Evolutionary conservation across 345 rosid genomes (phyloP).

Genomic region (Eucalyptus dawsonii): DNA sequence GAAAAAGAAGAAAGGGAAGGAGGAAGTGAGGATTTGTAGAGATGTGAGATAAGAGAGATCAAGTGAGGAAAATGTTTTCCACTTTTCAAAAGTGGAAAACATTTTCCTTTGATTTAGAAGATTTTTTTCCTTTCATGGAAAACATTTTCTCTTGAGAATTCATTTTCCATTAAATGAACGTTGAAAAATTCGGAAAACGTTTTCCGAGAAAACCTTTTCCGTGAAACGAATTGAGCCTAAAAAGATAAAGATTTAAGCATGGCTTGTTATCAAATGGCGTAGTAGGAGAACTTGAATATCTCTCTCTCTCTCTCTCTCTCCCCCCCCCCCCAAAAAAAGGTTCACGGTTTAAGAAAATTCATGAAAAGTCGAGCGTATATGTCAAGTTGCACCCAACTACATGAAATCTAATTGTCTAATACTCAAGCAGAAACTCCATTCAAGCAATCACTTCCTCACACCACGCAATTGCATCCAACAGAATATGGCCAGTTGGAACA

Average conservation of each 20-base stretch:
- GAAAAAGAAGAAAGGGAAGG: no score
- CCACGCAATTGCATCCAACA: not conserved
- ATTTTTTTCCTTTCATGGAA: no score
- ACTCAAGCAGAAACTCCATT: not conserved
- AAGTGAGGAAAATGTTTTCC: no score
- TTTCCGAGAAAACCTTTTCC: rapidly evolving
- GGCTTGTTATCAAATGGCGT: not conserved
- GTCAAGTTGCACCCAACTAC: not conserved
- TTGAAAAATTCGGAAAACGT: no score
- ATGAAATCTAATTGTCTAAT: not conserved
- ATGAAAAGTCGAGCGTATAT: not conserved
- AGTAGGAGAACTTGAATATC: not conserved
- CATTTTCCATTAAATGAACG: no score
- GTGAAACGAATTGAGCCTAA: no score
- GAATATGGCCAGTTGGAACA: not conserved
- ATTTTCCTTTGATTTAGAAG: no score
- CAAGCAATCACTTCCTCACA: not conserved
- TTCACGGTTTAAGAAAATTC: not conserved
- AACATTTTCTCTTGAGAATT: no score
- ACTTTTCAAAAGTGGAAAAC: no score
- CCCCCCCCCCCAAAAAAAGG: not conserved
- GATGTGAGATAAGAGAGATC: no score
- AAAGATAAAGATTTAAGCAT: no score
- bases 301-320: rapidly evolving
- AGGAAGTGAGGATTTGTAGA: no score